A percentile compares a stretch with the other conserved stretches of the same genome.
phyloP scores from a whole-genome alignment of 768 basidiomycete species.

The Pholiota conissans region DNA sequence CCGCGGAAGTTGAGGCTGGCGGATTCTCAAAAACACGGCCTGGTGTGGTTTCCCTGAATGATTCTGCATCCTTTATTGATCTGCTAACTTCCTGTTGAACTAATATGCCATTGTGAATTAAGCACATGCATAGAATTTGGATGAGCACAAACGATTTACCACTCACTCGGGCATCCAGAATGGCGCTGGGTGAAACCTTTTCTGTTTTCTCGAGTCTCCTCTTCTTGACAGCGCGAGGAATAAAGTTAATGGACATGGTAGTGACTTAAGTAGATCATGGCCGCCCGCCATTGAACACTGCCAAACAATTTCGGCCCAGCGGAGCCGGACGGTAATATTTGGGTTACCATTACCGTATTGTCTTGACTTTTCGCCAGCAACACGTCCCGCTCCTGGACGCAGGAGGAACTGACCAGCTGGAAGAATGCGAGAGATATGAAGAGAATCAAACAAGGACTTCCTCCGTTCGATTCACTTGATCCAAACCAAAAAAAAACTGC shows the following conservation, averaged over 20 bases:
- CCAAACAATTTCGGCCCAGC: too few species aligned
- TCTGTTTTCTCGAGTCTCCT: conserved; percentile 12
- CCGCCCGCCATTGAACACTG: too few species aligned
- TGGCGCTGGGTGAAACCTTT: neutral
- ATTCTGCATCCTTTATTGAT: too few species aligned
- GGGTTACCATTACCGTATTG: too few species aligned
- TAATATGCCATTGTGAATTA: too few species aligned
- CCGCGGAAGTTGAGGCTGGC: neutral
- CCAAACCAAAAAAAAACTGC: neutral
- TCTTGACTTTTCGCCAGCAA: too few species aligned
- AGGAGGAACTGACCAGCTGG: neutral
- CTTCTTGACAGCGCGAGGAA: conserved; percentile 26
- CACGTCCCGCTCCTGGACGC: neutral
- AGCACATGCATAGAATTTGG: neutral
- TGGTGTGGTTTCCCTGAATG: conserved; percentile 7
- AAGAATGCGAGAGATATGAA: neutral
- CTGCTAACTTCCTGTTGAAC: too few species aligned
- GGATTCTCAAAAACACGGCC: neutral
- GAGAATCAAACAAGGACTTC: neutral
- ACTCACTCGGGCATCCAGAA: conserved; percentile 12
- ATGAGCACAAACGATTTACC: neutral
- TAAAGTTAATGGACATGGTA: conserved; percentile 24
- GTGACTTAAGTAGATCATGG: too few species aligned
- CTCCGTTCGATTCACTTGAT: neutral
- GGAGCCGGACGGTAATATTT: too few species aligned